A percentile compares a stretch with the other conserved stretches of the same genome.
These are phyloP conservation scores for Phoma sp. DNA, from an alignment of 2,329 filamentous ascomycete species.

Conservation along the genomic window DNA sequence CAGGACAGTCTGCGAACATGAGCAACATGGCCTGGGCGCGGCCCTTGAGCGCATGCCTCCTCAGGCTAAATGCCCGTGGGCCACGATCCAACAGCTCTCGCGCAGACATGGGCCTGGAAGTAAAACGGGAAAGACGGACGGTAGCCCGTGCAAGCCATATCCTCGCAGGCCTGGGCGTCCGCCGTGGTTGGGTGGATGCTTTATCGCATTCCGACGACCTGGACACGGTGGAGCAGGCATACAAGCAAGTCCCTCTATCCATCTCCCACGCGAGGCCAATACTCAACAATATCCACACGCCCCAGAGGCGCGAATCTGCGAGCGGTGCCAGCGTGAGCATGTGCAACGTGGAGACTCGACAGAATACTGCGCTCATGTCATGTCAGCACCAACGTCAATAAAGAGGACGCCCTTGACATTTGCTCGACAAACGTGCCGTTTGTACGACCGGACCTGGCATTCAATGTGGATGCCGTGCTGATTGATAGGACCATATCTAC, in stretches of 20 bases:
- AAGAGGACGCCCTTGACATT: constrained; percentile 21
- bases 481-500: constrained; percentile 39
- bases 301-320: constrained; percentile 25
- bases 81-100: constrained; percentile 8
- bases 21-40: constrained; percentile 18
- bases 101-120: constrained; percentile 39
- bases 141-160: constrained; percentile 40
- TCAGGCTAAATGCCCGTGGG: constrained; percentile 47
- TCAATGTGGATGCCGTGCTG: constrained; percentile 40
- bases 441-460: constrained; percentile 43
- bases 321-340: constrained; percentile 26
- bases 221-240: constrained; percentile 21
- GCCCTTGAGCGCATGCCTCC: constrained; percentile 27
- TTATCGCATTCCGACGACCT: constrained; percentile 31
- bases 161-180: constrained; percentile 23
- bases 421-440: constrained; percentile 45
- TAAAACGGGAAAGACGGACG: constrained; percentile 45
- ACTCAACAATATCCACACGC: constrained; percentile 20
- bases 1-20: constrained; percentile 29
- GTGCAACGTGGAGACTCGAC: constrained; percentile 50
- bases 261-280: constrained; percentile 23
- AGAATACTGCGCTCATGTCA: constrained; percentile 45
- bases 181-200: constrained; percentile 30
- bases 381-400: constrained; percentile 35
- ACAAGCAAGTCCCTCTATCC: constrained; percentile 12